Evolutionary conservation across 441 rosid genomes (phyloP).

Genomic region (Adansonia madagascariensis): DNA sequence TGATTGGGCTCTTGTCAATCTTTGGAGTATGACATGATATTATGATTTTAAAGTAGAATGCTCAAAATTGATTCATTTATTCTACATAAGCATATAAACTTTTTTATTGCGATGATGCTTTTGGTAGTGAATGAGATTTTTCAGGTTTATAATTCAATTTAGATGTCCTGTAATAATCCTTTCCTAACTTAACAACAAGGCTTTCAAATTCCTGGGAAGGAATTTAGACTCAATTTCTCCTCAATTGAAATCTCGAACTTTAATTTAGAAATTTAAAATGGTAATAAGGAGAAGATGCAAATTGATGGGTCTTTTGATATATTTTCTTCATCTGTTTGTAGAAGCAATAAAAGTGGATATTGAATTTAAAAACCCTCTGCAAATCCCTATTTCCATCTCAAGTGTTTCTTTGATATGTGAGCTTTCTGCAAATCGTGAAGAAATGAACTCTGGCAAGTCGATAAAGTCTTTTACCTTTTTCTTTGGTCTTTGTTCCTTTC

Average conservation of each 20-base stretch:
- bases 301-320: background rate
- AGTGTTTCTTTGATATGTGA: slow-evolving; percentile 81
- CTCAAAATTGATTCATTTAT: background rate
- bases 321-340: slow-evolving; percentile 41
- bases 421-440: slow-evolving; percentile 65
- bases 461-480: slow-evolving; percentile 26
- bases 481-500: slow-evolving; percentile 5
- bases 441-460: slow-evolving; percentile 58
- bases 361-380: slow-evolving; percentile 83
- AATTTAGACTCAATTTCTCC: slow-evolving; percentile 2
- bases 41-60: slow-evolving; percentile 3
- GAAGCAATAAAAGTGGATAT: slow-evolving; percentile 80
- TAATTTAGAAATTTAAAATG: slow-evolving; percentile 4
- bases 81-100: background rate
- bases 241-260: slow-evolving; percentile 1
- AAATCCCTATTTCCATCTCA: slow-evolving; percentile 70
- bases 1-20: slow-evolving; percentile 11
- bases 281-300: slow-evolving; percentile 10
- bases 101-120: background rate
- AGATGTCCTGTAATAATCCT: background rate
- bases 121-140: background rate
- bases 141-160: background rate
- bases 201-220: background rate
- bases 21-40: slow-evolving; percentile 14
- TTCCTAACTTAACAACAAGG: slow-evolving; percentile 1